Evolutionary conservation across 192 early-diverging fungal genomes (phyloP).

Genomic region (Backusella australiensis): DNA sequence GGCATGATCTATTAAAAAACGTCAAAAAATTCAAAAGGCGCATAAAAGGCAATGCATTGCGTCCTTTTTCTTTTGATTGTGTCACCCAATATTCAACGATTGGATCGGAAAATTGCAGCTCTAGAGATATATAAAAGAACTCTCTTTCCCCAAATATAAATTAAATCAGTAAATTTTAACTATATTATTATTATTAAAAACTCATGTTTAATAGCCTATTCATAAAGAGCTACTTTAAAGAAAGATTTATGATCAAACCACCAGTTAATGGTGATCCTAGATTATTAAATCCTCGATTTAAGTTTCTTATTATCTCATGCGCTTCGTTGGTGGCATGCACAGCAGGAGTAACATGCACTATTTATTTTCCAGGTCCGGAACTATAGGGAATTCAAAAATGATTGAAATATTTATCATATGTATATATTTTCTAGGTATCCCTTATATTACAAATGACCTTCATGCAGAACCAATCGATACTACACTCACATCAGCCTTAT

Average conservation of each 20-base stretch:
- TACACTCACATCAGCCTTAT: constrained; percentile 42
- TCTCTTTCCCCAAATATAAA: not conserved
- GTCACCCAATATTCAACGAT: not conserved
- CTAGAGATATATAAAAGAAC: not conserved
- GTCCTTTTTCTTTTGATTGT: not conserved
- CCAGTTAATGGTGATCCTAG: constrained; percentile 17
- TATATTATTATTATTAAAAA: not conserved
- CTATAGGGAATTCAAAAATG: not conserved
- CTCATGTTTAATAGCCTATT: not conserved
- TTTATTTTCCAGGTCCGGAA: too few relatives aligned
- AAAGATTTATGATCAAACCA: constrained; percentile 4
- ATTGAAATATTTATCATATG: not conserved
- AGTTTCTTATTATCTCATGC: constrained; percentile 8
- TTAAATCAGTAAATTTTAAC: not conserved
- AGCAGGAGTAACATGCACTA: not conserved
- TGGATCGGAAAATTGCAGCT: not conserved
- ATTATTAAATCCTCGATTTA: not conserved
- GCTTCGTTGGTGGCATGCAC: constrained; percentile 14
- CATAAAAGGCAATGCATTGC: not conserved
- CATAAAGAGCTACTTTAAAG: not conserved
- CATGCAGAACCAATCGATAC: constrained; percentile 36
- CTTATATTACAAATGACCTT: constrained; percentile 36
- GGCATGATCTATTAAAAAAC: not conserved
- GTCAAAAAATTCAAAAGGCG: not conserved
- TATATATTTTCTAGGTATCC: not conserved